Base-by-base conservation (phyloP, 2,329 filamentous ascomycete species). In the Epichloe bromicola region DNA sequence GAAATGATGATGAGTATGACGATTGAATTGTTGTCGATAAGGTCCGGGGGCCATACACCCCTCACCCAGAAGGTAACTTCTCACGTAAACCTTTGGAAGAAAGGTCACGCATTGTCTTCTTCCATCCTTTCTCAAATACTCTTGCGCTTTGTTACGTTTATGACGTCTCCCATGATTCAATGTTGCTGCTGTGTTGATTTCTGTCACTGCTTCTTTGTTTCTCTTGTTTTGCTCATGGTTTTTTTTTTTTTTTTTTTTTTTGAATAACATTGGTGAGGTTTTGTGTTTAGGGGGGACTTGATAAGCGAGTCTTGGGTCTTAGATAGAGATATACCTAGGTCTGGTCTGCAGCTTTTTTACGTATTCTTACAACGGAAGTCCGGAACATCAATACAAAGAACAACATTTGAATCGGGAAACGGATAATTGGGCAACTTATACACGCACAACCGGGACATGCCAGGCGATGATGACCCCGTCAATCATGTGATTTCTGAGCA, bases 1-100 rank as follows among this genome's bases (percentile, higher is more conserved):
- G 79, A 78, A 71, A 65, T 71, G 77, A 59, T 78, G 43, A 51
- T 3, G 34, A 11, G 6, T 14, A 58, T 78, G 44, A 53, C n/a
- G 14, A 26, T 33, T 20, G 33, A 11, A 17, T 3, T 38, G 36
- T 33, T 12, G 11, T 30, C 14, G 23, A 30, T 33, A 3, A 33
- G 14, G n/a, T 45, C 26, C 26, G 15, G 20, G 42, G 20, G n/a
- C 6, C 26, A 14, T 45, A 30, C 2, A 3, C 4, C 38, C 6
- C 40, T 42, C 19, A 42, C 23, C 37, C 37, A n/a, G n/a, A 42
- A 19, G 11, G 20, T 23, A 5, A 30, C 0, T 30, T 30, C 26
- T 30, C 3, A 10, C 8, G 2, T 30, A 10, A 30, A 10, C 30
- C 30, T 30, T 30, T 30, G 30, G 26, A 3, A 30, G 26, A 30